Base-by-base conservation (phyloP, 768 basidiomycete species). In the Crucibulum laeve region DNA sequence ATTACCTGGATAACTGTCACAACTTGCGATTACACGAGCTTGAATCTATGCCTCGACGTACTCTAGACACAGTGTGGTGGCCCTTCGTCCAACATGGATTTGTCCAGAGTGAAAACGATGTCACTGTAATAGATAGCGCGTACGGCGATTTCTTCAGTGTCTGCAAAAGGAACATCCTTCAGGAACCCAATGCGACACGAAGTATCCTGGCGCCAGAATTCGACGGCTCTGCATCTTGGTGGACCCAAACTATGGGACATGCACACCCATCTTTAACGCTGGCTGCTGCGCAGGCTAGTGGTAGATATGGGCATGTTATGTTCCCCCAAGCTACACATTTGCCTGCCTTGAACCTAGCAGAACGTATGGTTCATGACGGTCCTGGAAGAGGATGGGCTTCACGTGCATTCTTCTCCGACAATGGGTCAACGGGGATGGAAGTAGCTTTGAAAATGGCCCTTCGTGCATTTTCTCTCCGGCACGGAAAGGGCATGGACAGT, bases 381-480 rank as follows among this genome's bases (percentile, higher is more conserved):
- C 92, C 94, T 3, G 95, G 95, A 0, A 75, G 73, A 46, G 88
- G 85, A 2, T 98, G 95, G 95, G 95, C 95, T 1, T 75, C 80
- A 5, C 79, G 91, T 15, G 95, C 81, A 3, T 97, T 95, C 67
- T 91, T 88, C 63, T 90, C 89, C 4, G 95, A 98, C 57, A 87
- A 98, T 51, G 95, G 95, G 11, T 91, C 91, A 17, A 97, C 95
- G 0, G 95, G 84, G 5, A 94, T 95, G 83, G 95, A 97, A 60
- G 85, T 95, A n/a, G 95, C 91, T 8, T 66, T 98, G 46, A 98
- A 98, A 64, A 97, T 98, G 95, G 95, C 91, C 0, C 64, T 97
- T 33, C 75, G 93, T 19, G 80, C 84, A 2, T 85, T 74, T 48
- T 66, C 76, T 11, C 50, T 63, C 25, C 67, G 71, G 15, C 53